Conservation (phyloP, 495 filamentous ascomycete species). For the Patellaria atrata region DNA sequence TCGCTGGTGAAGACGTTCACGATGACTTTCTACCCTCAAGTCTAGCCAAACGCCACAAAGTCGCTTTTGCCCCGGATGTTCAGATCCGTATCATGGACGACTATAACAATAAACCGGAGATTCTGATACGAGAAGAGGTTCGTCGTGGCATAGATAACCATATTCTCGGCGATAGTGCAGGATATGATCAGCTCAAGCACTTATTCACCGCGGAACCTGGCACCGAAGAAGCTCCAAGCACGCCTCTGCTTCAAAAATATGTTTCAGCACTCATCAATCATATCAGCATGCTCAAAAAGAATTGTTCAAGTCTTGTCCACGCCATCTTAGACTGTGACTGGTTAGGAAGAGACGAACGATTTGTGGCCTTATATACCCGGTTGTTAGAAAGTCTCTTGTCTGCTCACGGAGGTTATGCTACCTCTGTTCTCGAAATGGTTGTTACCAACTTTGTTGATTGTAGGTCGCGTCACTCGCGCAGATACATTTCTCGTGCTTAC, state of each 20-base stretch:
- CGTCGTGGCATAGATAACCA: slow-evolving; percentile 56
- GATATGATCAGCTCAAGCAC: slow-evolving; percentile 59
- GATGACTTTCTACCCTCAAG: slow-evolving; percentile 24
- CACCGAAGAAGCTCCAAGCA: slow-evolving; percentile 35
- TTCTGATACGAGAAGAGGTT: slow-evolving; percentile 54
- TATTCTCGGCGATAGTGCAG: slow-evolving; percentile 48
- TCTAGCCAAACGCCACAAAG: slow-evolving; percentile 23
- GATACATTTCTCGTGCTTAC: slow-evolving; percentile 15
- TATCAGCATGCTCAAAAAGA: slow-evolving; percentile 52
- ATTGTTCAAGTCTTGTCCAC: slow-evolving; percentile 59
- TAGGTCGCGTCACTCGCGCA: slow-evolving; percentile 17
- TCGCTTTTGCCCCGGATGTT: slow-evolving; percentile 62
- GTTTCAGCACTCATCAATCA: slow-evolving; percentile 64
- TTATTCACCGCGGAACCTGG: slow-evolving; percentile 39
- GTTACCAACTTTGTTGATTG: slow-evolving; percentile 53
- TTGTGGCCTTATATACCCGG: slow-evolving; percentile 62
- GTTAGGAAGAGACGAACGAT: slow-evolving; percentile 70
- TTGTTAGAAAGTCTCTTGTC: slow-evolving; percentile 71
- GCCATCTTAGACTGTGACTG: slow-evolving; percentile 62
- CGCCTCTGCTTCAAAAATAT: slow-evolving; percentile 51
- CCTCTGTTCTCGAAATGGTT: slow-evolving; percentile 58
- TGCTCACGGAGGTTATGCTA: slow-evolving; percentile 54
- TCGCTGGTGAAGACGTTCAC: slow-evolving; percentile 28
- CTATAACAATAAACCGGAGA: slow-evolving; percentile 40
- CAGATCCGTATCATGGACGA: slow-evolving; percentile 45